These are phyloP conservation scores for Anethum foeniculum DNA, from an alignment of 140 eudicot species.

Conservation along the genomic window DNA sequence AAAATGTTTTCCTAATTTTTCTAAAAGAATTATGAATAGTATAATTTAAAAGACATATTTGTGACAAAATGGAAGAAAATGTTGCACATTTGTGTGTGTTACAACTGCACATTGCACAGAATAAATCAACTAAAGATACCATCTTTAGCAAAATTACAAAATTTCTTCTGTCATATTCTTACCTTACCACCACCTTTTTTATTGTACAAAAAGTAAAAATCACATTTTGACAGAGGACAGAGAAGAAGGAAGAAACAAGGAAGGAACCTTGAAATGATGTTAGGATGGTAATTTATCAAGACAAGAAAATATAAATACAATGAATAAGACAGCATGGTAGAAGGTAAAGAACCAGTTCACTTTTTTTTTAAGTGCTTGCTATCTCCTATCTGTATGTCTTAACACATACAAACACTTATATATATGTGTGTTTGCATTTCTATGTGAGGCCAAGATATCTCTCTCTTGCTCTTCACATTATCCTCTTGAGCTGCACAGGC, in stretches of 20 bases:
- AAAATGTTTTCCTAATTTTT: no score
- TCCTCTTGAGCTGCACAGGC: not conserved
- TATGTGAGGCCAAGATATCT: not conserved
- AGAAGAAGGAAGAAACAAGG: slow-evolving; percentile 6
- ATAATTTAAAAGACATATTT: no score
- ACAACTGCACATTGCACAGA: not conserved
- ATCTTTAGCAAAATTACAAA: not conserved
- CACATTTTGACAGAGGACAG: slow-evolving; percentile 4
- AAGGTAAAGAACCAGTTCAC: slow-evolving; percentile 1
- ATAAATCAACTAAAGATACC: not conserved
- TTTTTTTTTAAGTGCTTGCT: slow-evolving; percentile 1
- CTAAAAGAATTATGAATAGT: no score
- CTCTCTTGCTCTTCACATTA: not conserved
- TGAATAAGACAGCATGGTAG: slow-evolving; percentile 6
- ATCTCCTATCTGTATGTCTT: not conserved
- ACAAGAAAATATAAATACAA: not conserved
- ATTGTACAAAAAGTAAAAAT: not conserved
- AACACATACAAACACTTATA: not conserved
- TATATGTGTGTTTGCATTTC: not conserved
- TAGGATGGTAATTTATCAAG: not conserved
- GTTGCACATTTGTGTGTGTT: not conserved
- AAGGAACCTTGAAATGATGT: slow-evolving; percentile 7
- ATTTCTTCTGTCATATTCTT: not conserved
- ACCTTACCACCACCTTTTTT: not conserved
- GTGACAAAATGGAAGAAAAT: not conserved